Base-by-base conservation (phyloP, 2,329 filamentous ascomycete species). In the Aureobasidium sp. region DNA sequence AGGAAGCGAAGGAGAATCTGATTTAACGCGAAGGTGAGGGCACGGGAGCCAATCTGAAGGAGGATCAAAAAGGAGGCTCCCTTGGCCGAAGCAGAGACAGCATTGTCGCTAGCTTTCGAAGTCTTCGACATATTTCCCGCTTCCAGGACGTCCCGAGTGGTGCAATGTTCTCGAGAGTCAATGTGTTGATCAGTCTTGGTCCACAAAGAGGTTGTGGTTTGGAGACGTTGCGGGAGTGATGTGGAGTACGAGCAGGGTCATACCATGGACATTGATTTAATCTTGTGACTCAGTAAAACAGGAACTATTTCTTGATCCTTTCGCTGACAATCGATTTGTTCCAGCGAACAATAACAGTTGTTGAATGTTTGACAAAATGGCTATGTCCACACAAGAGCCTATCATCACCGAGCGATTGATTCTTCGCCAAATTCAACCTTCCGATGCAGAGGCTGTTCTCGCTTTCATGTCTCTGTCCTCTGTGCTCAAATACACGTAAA, bases 1-100 rank as follows among this genome's bases (percentile, higher is more conserved):
- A 97, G 79, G 72, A 89, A 93, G 39, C 93, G 90, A 8, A 99
- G 82, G 34, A 99, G 84, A 41, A 96, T 74, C 74, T 99, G 93
- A 76, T 97, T 99, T 71, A 94, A 89, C 67, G 88, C 76, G 76
- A 99, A 99, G 27, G 93, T 97, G 66, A 96, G 79, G 61, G 87
- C 86, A 64, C 93, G 88, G n/a, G 93, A 97, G 48, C 82, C 82
- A 66, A 99, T 81, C 76, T 97, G 94, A 48, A 97, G 85, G 57
- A 90, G 78, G 71, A 99, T 95, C 67, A 99, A 84, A 70, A 94
- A 87, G 15, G 89, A 89, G 59, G 91, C 91, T 62, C 90, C 91
- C 64, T 85, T 84, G 58, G 90, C 82, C 5, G 81, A 82, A 59
- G 77, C 71, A 7, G 73, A 72, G 37, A 74, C 69, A 5, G 70